Evolutionary conservation across 768 basidiomycete genomes (phyloP).

Genomic region (Porpolomopsis calyptriformis): DNA sequence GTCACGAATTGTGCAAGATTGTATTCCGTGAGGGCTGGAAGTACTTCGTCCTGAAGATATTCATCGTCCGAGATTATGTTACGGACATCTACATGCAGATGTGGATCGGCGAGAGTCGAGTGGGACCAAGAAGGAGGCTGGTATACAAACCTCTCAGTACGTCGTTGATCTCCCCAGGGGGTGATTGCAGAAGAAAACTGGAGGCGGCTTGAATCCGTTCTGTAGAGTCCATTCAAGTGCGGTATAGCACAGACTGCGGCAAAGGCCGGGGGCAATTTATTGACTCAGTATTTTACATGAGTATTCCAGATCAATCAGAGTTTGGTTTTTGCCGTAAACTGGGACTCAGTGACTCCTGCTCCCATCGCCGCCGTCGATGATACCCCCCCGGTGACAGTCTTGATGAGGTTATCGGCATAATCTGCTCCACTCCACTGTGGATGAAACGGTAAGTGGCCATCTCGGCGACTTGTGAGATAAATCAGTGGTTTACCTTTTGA

Average conservation of each 20-base stretch:
- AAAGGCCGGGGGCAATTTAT: neutral
- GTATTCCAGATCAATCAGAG: neutral
- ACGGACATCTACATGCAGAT: conserved; percentile 58
- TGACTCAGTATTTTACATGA: neutral
- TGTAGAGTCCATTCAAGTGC: conserved; percentile 12
- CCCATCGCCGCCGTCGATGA: conserved; percentile 99
- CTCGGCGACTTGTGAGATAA: neutral
- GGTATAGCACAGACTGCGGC: neutral
- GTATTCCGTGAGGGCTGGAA: conserved; percentile 72
- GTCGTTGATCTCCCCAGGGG: conserved; percentile 95
- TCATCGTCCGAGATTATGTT: conserved; percentile 83
- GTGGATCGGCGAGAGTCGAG: neutral
- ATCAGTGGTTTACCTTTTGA: conserved; percentile 62
- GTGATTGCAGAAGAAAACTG: conserved; percentile 76
- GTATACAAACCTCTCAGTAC: conserved; percentile 67
- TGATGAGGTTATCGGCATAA: conserved; percentile 82
- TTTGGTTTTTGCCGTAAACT: conserved; percentile 44
- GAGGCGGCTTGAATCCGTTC: conserved; percentile 67
- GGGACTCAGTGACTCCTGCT: conserved; percentile 84
- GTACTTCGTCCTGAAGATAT: conserved; percentile 64
- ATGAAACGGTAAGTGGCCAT: conserved; percentile 10
- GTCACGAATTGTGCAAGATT: conserved; percentile 82
- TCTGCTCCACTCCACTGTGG: conserved; percentile 89
- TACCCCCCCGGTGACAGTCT: conserved; percentile 95
- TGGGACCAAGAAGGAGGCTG: conserved; percentile 2